Evolutionary conservation across 257 asterid genomes (phyloP), one percentile per base, ranked within the genome.

Genomic region (Solanum lycopersicoides): DNA sequence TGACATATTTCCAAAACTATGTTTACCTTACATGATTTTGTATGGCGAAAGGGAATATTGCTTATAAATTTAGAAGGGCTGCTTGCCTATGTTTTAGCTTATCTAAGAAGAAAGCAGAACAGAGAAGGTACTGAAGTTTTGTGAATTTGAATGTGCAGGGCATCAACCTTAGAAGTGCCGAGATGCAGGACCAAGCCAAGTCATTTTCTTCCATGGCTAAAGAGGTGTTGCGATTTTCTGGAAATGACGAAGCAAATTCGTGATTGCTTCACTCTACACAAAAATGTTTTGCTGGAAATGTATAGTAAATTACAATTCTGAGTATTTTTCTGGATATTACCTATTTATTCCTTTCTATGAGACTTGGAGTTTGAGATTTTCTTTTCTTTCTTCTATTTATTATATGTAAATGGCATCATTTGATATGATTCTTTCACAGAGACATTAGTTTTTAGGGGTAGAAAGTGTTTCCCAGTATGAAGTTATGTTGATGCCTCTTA

Each of bases 201-300:
- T 96, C 99, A 11, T 96, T 96, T 87, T 95, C 98, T 41, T 90
- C 94, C 1, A 92, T 96, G 98, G 98, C 99, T 9, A 95, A 94
- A 83, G 98, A 94, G 87, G 96, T 93, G 87, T 83, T 97, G 87
- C 90, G 95, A 69, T 93, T 88, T 39, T 87, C 95, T 87, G 98
- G 95, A 85, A 94, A 88, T 59, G 98, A 94, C 28, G 91, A 93
- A 44, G 87, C 87, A 86, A 83, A 87, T 37, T 86, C 87, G 21
- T 93, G 92, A 88, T 68, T 80, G 20, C 11, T 80, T 30, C 69
- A 11, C 85, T 18, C 85, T 9, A 5, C 85, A 30, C 68, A 47
- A 53, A 6, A 16, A 45, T 16, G 42, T 30, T 18, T 16, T 80
- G 41, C 44, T 30, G 42, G 68, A 80, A 50, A 12, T 80, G 85